Evolutionary conservation across 345 rosid species (phyloP).

Genomic region (Lepidium aucheri): DNA sequence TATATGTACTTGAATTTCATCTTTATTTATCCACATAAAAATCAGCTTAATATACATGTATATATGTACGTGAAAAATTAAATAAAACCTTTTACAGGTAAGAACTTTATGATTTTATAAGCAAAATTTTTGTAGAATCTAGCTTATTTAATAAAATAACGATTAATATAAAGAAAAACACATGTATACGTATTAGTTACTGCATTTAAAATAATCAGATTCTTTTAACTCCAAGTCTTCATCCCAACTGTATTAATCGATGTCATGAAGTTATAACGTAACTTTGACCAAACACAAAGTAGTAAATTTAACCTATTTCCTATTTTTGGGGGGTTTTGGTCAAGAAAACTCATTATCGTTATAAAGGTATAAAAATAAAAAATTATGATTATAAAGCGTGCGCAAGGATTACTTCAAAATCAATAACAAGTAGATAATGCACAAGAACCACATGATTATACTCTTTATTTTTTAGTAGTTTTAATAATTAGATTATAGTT

Average conservation of each 20-base stretch:
- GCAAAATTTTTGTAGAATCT: background rate
- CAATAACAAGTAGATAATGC: constrained; percentile 12
- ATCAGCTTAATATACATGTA: background rate
- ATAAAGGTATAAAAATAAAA: background rate
- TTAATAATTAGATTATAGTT: background rate
- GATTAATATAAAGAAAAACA: background rate
- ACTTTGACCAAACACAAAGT: background rate
- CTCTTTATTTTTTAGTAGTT: background rate
- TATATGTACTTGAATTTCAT: background rate
- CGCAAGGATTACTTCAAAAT: background rate
- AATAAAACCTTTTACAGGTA: background rate
- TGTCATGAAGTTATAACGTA: background rate
- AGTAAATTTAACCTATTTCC: background rate
- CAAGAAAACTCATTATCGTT: background rate
- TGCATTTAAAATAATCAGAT: background rate
- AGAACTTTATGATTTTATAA: background rate
- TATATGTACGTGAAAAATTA: background rate
- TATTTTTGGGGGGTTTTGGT: background rate
- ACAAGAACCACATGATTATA: constrained; percentile 8
- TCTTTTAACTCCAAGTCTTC: background rate
- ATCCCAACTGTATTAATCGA: background rate
- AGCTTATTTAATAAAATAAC: background rate
- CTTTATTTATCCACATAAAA: background rate
- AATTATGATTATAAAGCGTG: background rate
- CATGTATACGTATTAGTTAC: background rate